A percentile compares a stretch with the other conserved stretches of the same genome.
These are phyloP conservation scores for Trametes sp. DNA, from an alignment of 1,284 basidiomycete genomes.

Conservation along the genomic window DNA sequence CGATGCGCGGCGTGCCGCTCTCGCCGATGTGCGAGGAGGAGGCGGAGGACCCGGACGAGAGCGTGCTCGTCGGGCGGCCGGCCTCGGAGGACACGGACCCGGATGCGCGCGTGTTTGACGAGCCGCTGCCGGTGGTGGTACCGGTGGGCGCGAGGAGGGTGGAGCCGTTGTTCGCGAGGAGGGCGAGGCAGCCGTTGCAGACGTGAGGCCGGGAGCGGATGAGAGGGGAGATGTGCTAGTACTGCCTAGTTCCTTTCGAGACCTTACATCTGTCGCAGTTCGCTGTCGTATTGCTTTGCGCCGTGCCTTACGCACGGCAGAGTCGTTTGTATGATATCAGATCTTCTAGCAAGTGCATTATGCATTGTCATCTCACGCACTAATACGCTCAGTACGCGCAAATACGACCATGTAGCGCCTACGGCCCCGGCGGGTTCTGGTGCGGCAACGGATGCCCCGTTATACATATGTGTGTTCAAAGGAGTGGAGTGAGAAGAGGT, in stretches of 20 bases:
- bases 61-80: conserved; percentile 12
- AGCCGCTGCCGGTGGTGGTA: no score
- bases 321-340: background rate
- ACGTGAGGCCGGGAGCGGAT: background rate
- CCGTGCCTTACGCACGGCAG: background rate
- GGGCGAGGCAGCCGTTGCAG: conserved; percentile 12
- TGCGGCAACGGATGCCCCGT: no score
- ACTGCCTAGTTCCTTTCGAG: no score
- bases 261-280: conserved; percentile 2
- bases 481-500: no score
- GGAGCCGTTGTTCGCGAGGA: conserved; percentile 23
- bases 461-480: no score
- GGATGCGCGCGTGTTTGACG: conserved; percentile 23
- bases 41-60: conserved; percentile 22
- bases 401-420: no score
- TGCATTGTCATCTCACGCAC: background rate
- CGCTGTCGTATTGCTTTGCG: conserved; percentile 15
- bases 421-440: no score
- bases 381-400: no score
- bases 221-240: background rate
- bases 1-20: conserved; percentile 45
- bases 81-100: conserved; percentile 7
- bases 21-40: conserved; percentile 30
- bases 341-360: background rate
- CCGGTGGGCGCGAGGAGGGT: conserved; percentile 6